Conservation (phyloP, 1,284 basidiomycete species). For the Moniliophthora roreri region DNA sequence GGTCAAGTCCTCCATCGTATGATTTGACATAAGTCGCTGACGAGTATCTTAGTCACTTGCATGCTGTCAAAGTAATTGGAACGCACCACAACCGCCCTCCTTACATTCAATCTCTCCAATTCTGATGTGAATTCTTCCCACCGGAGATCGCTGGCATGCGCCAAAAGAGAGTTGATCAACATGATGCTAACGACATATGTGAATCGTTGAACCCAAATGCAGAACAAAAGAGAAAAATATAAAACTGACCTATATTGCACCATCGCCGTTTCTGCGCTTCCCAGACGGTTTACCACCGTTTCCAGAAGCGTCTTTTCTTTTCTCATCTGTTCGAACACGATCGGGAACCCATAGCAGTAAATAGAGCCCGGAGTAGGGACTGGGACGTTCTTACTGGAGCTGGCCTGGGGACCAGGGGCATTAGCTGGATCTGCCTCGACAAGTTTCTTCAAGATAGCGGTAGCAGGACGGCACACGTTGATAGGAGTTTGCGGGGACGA, state of each 20-base stretch:
- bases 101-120: conserved; percentile 78
- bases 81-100: conserved; percentile 82
- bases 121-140: conserved; percentile 81
- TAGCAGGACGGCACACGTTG: conserved; percentile 96
- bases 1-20: conserved; percentile 82
- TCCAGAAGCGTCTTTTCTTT: conserved; percentile 65
- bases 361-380: conserved; percentile 60
- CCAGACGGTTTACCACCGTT: conserved; percentile 77
- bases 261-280: conserved; percentile 83
- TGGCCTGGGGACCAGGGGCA: conserved; percentile 57
- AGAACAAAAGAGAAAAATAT: not conserved
- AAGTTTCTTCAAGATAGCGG: conserved; percentile 87
- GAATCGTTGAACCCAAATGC: conserved; percentile 5
- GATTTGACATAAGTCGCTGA: conserved; percentile 85
- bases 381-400: conserved; percentile 60
- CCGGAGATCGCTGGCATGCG: conserved; percentile 72
- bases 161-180: conserved; percentile 84
- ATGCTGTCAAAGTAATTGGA: not conserved
- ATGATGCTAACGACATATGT: conserved; percentile 66
- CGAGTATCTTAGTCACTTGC: not conserved
- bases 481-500: conserved; percentile 76
- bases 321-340: conserved; percentile 82
- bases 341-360: conserved; percentile 79
- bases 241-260: conserved; percentile 70
- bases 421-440: conserved; percentile 78